Percentiles rank a stretch among this genome's conserved stretches.
Evolutionary conservation across 2,329 filamentous ascomycete genomes (phyloP).

Genomic region (Onygenales sp.): DNA sequence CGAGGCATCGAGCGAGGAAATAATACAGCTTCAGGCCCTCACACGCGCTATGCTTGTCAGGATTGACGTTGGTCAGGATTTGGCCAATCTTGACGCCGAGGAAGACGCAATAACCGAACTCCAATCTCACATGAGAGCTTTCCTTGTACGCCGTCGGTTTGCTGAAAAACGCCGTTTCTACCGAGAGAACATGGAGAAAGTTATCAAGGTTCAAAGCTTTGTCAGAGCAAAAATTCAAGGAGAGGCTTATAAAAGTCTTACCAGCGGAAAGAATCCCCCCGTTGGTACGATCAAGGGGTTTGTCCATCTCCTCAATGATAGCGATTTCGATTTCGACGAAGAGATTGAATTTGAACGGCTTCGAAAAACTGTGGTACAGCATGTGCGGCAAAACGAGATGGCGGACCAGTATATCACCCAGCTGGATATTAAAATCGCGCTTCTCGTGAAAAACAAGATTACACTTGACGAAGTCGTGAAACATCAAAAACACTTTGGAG

Average conservation of each 20-base stretch:
- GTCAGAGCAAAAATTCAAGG: slow-evolving; percentile 90
- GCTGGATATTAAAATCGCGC: slow-evolving; percentile 95
- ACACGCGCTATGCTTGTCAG: slow-evolving; percentile 71
- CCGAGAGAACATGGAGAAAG: slow-evolving; percentile 95
- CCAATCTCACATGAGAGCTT: slow-evolving; percentile 65
- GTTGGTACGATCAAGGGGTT: slow-evolving; percentile 97
- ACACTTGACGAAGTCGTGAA: slow-evolving; percentile 95
- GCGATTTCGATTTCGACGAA: slow-evolving; percentile 97
- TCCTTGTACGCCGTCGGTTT: slow-evolving; percentile 64
- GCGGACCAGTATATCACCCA: slow-evolving; percentile 97
- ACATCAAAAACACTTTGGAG: slow-evolving; percentile 92
- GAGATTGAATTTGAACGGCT: slow-evolving; percentile 94
- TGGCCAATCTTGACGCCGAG: slow-evolving; percentile 71
- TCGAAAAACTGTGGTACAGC: slow-evolving; percentile 91
- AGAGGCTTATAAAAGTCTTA: slow-evolving; percentile 95
- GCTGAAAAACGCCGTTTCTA: slow-evolving; percentile 81
- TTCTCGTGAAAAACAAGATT: slow-evolving; percentile 99
- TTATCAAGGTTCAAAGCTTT: slow-evolving; percentile 97
- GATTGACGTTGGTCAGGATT: slow-evolving; percentile 59
- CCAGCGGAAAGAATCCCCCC: slow-evolving; percentile 90
- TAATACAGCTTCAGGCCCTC: slow-evolving; percentile 63
- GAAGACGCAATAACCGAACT: slow-evolving; percentile 68
- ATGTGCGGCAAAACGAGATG: slow-evolving; percentile 94
- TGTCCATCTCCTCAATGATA: slow-evolving; percentile 93
- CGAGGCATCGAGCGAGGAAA: slow-evolving; percentile 55